Percentiles rank a stretch among this genome's conserved stretches.
These are phyloP conservation scores for Carex pumila DNA, from an alignment of 176 grass and related monocot genomes.

Conservation along the genomic window DNA sequence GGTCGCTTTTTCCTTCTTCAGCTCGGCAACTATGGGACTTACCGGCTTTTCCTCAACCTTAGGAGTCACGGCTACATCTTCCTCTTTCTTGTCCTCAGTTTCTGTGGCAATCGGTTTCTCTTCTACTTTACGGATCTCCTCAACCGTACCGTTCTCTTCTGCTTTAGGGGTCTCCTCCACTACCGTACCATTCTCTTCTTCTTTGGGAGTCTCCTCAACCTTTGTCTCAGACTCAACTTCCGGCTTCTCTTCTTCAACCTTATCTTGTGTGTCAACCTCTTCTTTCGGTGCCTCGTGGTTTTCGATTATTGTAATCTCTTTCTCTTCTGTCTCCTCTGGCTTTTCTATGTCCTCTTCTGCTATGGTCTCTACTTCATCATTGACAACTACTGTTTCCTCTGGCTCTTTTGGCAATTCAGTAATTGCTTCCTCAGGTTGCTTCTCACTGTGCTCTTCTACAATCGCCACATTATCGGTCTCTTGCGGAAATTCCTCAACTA, in stretches of 20 bases:
- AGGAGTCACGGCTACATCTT: slow-evolving; percentile 25
- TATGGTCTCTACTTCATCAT: background rate
- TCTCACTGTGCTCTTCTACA: background rate
- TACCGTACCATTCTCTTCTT: slow-evolving; percentile 13
- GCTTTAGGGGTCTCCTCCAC: background rate
- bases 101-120: background rate
- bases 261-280: slow-evolving; percentile 9
- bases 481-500: background rate
- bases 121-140: slow-evolving; percentile 4
- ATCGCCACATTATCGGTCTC: background rate
- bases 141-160: background rate
- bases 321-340: background rate
- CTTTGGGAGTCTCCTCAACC: slow-evolving; percentile 46
- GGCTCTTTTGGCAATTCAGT: slow-evolving; percentile 1
- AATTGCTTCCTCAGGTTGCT: background rate
- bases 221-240: background rate
- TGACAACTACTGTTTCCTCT: background rate
- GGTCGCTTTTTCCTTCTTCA: background rate
- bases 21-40: slow-evolving; percentile 9
- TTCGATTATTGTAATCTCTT: background rate
- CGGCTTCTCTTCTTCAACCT: background rate
- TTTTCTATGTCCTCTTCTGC: slow-evolving; percentile 7
- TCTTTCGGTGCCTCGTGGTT: background rate
- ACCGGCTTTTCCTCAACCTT: background rate
- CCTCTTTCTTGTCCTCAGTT: slow-evolving; percentile 7